Evolutionary conservation across 2,329 filamentous ascomycete species (phyloP).

Genomic region (Alternaria hordeiaustralica): DNA sequence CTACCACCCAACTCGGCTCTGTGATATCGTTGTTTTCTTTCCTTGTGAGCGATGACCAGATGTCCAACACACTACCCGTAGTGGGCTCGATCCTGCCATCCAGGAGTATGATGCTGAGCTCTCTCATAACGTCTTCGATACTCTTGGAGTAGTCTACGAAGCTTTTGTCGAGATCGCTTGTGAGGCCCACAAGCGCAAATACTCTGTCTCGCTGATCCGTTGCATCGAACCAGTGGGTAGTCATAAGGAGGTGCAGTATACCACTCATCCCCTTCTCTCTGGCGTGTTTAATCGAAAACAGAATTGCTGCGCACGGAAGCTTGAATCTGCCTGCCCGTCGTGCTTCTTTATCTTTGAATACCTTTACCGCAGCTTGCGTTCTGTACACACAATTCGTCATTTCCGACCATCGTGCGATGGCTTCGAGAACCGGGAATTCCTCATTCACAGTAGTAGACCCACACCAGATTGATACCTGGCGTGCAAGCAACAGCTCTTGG

Average conservation of each 20-base stretch:
- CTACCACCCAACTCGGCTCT: not conserved
- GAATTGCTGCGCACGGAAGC: not conserved
- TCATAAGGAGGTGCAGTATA: not conserved
- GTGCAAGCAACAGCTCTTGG: not conserved
- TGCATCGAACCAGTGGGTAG: not conserved
- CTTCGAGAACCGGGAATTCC: not conserved
- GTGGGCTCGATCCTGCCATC: not conserved
- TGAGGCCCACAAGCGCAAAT: not conserved
- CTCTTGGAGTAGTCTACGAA: not conserved
- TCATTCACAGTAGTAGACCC: not conserved
- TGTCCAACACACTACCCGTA: not conserved
- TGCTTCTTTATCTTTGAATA: accelerated
- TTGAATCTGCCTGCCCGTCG: not conserved
- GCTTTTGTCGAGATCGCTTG: not conserved
- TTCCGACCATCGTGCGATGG: not conserved
- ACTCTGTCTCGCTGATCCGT: not conserved
- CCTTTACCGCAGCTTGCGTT: not conserved
- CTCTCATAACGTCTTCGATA: not conserved
- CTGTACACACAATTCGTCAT: not conserved
- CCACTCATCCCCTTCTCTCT: not conserved
- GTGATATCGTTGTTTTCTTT: not conserved
- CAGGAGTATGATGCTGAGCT: not conserved
- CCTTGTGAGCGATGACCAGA: not conserved
- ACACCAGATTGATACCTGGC: not conserved
- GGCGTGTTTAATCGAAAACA: not conserved